A percentile compares a stretch with the other conserved stretches of the same genome.
phyloP scores from a whole-genome alignment of 768 basidiomycete genomes.

The Mycena floridula region DNA sequence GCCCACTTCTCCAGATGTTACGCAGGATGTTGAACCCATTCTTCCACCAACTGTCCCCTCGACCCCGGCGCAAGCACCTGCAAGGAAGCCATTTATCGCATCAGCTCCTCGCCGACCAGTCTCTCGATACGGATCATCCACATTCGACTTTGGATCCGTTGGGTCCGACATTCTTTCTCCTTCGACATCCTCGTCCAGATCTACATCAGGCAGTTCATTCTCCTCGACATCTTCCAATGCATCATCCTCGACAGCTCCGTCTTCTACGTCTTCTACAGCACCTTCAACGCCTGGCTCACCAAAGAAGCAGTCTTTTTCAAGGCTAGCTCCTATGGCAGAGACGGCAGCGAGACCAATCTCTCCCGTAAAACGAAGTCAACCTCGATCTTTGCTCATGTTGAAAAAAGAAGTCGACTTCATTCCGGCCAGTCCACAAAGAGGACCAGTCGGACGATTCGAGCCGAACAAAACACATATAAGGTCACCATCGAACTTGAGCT shows the following conservation, averaged over 20 bases:
- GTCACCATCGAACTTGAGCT: conserved; percentile 7
- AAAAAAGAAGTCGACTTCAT: conserved; percentile 67
- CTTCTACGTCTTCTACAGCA: conserved; percentile 19
- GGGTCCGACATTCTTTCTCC: neutral
- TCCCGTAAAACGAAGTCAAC: conserved; percentile 23
- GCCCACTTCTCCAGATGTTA: conserved; percentile 13
- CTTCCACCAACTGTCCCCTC: conserved; percentile 11
- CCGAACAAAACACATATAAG: conserved; percentile 6
- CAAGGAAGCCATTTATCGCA: conserved; percentile 4
- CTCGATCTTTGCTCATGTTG: conserved; percentile 58
- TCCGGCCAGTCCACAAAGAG: conserved; percentile 67
- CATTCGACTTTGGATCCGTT: conserved; percentile 1
- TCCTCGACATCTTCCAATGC: conserved; percentile 36
- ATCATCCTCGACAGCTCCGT: conserved; percentile 32
- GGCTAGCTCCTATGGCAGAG: conserved; percentile 17
- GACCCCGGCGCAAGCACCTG: conserved; percentile 4
- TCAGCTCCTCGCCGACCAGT: conserved; percentile 8
- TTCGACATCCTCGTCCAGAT: conserved; percentile 15
- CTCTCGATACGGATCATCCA: conserved; percentile 11
- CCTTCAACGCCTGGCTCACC: conserved; percentile 35
- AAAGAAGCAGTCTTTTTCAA: conserved; percentile 27
- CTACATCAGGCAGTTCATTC: conserved; percentile 38
- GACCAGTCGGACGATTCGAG: conserved; percentile 11
- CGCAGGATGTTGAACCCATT: conserved; percentile 3
- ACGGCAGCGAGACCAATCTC: too few relatives aligned